These are phyloP conservation scores for Fomitiporia mediterranea DNA, from an alignment of 1,284 basidiomycete genomes.

Conservation along the genomic window DNA sequence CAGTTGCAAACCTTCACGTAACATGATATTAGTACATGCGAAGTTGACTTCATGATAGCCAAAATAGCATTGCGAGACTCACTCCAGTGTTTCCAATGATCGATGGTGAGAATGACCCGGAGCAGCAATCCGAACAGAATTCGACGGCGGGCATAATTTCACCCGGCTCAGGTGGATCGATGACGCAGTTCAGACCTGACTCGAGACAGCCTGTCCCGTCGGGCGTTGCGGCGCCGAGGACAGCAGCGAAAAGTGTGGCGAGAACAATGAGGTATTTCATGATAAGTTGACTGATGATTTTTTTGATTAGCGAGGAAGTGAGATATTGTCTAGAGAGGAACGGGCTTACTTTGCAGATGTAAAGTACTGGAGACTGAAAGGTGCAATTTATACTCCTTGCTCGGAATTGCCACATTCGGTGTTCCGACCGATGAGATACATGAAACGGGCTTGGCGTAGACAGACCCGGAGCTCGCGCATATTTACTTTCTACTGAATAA, in stretches of 20 bases:
- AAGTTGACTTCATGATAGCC: background rate
- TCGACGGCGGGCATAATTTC: background rate
- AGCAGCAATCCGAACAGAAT: conserved; percentile 1
- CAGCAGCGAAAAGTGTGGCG: background rate
- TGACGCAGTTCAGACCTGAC: background rate
- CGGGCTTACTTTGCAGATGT: background rate
- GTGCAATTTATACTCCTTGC: background rate
- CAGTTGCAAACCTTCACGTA: background rate
- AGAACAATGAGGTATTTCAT: background rate
- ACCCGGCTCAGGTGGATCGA: background rate
- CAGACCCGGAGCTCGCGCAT: background rate
- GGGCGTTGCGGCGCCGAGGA: background rate
- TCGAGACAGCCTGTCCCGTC: background rate
- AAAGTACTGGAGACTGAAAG: background rate
- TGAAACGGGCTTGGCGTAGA: background rate
- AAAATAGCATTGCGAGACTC: too few species aligned
- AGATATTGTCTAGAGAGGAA: background rate
- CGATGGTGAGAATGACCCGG: background rate
- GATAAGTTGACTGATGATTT: background rate
- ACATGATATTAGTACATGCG: background rate
- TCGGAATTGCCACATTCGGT: background rate
- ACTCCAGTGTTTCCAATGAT: background rate
- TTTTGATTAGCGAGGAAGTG: too few species aligned
- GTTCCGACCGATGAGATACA: background rate
- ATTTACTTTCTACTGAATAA: background rate